Evolutionary conservation across 176 grass and related monocot genomes (phyloP), one percentile per base, ranked within the genome.

Genomic region (Aegilops longissima): DNA sequence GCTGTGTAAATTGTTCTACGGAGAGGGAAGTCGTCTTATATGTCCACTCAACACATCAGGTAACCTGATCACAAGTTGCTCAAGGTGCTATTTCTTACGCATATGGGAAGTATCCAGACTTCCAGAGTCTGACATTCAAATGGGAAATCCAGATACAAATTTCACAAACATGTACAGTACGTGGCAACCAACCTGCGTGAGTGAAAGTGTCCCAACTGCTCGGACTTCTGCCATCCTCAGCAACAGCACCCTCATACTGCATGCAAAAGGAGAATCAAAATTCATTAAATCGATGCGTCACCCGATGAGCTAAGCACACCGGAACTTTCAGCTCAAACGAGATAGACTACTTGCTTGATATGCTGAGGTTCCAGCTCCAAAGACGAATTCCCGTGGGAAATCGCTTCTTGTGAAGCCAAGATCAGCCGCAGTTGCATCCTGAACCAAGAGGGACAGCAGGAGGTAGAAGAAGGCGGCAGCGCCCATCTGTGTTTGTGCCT

Each of bases 201-300:
- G 71, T 44, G 72, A 33, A 87, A 25, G 85, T 84, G 79, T 91
- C 85, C 89, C 85, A 91, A 38, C 80, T 76, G 18, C 70, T 65
- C 40, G 89, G 85, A 24, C 64, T 76, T 65, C 89, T 87, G 23
- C 89, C 89, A 80, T 91, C 89, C 58, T 84, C 89, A 68, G 65
- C 81, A 67, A 39, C 76, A 61, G 89, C 89, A 42, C 89, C 89
- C 65, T 87, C 89, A 4, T 87, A 76, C 89, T 91, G 34, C 30
- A 76, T 0, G 71, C 73, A 30, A n/a, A 54, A 61, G n/a, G 54
- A 69, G 14, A 61, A 61, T 61, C 21, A 3, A 61, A 4, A n/a
- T 10, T 61, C 58, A 59, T 7, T 33, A 33, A 33, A 33, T 33
- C 31, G 0, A 4, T 33, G 31, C 31, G 31, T 0, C 31, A 33